These are phyloP conservation scores for Macadamia integrifolia DNA, from an alignment of 164 flowering plant genomes.

Conservation along the genomic window DNA sequence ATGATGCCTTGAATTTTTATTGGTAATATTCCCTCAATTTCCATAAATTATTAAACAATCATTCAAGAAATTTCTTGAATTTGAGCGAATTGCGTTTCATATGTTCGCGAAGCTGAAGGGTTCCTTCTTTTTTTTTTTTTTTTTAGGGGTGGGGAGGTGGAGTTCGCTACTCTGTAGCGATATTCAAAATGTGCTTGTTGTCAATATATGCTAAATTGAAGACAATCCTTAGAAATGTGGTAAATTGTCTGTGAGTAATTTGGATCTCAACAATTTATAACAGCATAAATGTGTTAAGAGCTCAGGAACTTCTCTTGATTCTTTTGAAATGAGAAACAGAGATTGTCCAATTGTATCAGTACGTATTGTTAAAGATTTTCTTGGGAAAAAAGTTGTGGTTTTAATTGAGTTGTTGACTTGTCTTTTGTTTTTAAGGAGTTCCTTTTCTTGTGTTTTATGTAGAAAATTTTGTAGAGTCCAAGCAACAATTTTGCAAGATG, in stretches of 20 bases:
- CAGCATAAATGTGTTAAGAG: background rate
- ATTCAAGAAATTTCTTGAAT: too few species aligned
- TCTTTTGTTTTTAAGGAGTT: background rate
- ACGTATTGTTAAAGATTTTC: background rate
- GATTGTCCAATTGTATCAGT: background rate
- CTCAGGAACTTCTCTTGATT: background rate
- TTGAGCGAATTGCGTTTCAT: too few species aligned
- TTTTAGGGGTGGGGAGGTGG: too few species aligned
- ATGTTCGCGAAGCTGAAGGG: background rate
- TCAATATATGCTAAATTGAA: background rate
- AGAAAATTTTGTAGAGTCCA: slow-evolving; percentile 36
- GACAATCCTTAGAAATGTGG: background rate
- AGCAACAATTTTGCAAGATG: slow-evolving; percentile 61
- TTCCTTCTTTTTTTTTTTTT: too few species aligned
- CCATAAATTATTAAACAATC: too few species aligned
- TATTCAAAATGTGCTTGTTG: background rate
- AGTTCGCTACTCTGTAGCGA: background rate
- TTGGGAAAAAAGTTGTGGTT: background rate
- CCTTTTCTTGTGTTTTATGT: slow-evolving; percentile 1
- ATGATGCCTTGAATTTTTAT: too few species aligned
- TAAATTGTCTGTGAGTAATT: background rate
- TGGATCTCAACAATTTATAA: background rate
- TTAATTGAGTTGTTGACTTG: background rate
- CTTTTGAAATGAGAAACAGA: background rate
- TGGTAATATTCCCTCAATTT: too few species aligned